A percentile compares a stretch with the other conserved stretches of the same genome.
Evolutionary conservation across 2,329 filamentous ascomycete genomes (phyloP).

Genomic region (Claviceps monticola): DNA sequence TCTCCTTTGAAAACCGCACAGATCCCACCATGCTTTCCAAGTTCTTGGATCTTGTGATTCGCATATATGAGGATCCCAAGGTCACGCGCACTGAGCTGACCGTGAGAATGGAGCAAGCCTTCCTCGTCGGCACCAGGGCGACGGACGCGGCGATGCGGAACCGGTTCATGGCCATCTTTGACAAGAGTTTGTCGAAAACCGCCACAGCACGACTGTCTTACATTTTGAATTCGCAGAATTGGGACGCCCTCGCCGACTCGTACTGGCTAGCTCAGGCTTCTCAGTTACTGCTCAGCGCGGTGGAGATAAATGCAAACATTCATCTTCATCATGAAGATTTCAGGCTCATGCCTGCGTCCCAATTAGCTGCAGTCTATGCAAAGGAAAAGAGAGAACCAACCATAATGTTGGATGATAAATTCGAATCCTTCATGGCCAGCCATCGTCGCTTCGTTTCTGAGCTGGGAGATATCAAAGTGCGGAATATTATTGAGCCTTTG

Average conservation of each 20-base stretch:
- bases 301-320: conserved; percentile 70
- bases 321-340: conserved; percentile 78
- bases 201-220: conserved; percentile 82
- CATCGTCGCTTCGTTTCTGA: conserved; percentile 77
- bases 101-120: conserved; percentile 94
- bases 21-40: conserved; percentile 80
- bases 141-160: conserved; percentile 95
- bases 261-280: conserved; percentile 96
- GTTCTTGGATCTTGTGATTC: conserved; percentile 90
- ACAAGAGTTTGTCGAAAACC: conserved; percentile 84
- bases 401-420: conserved; percentile 66
- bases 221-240: conserved; percentile 84
- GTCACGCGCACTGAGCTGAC: conserved; percentile 91
- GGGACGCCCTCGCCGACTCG: conserved; percentile 86
- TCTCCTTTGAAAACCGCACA: conserved; percentile 75
- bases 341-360: conserved; percentile 58
- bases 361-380: conserved; percentile 58
- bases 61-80: conserved; percentile 95
- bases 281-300: conserved; percentile 78
- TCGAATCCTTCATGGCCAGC: conserved; percentile 63
- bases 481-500: conserved; percentile 81
- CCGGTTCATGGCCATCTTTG: conserved; percentile 91
- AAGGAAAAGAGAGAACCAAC: conserved; percentile 61
- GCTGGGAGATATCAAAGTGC: conserved; percentile 71
- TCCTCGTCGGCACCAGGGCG: conserved; percentile 86